Percentiles rank a stretch among this genome's conserved stretches.
Evolutionary conservation across 345 rosid genomes (phyloP).

Genomic region (Lagerstroemia speciosa): DNA sequence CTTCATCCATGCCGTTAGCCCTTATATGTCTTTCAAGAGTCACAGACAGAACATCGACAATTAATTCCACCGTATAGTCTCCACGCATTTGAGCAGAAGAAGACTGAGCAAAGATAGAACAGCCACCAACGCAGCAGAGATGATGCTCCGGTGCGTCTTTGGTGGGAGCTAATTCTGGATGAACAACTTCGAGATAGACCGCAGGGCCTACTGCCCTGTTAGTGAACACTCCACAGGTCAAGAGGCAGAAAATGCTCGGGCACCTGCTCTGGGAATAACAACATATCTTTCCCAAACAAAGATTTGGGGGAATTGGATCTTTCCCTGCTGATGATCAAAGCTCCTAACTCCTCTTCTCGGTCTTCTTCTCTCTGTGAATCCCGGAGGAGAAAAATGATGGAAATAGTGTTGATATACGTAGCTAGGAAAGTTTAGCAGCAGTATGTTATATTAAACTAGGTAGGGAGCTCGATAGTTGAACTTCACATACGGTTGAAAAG

Average conservation of each 20-base stretch:
- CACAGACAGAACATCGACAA: no score
- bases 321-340: neutral
- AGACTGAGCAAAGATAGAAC: neutral
- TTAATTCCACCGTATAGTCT: neutral
- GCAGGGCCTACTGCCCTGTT: constrained; percentile 42
- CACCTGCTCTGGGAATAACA: neutral
- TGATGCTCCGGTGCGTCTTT: constrained; percentile 7
- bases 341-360: neutral
- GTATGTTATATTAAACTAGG: no score
- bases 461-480: no score
- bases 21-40: neutral
- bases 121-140: constrained; percentile 7
- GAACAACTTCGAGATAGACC: constrained; percentile 31
- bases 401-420: no score
- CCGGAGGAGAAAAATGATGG: no score
- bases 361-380: neutral
- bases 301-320: neutral
- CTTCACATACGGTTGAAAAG: no score
- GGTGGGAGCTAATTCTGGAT: constrained; percentile 24
- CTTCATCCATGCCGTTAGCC: no score
- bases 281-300: constrained; percentile 10
- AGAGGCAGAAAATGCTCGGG: constrained; percentile 6
- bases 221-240: constrained; percentile 27
- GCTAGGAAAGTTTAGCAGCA: no score
- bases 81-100: neutral